These are phyloP conservation scores for Cryphonectria carpinicola DNA, from an alignment of 2,329 filamentous ascomycete genomes.

Conservation along the genomic window DNA sequence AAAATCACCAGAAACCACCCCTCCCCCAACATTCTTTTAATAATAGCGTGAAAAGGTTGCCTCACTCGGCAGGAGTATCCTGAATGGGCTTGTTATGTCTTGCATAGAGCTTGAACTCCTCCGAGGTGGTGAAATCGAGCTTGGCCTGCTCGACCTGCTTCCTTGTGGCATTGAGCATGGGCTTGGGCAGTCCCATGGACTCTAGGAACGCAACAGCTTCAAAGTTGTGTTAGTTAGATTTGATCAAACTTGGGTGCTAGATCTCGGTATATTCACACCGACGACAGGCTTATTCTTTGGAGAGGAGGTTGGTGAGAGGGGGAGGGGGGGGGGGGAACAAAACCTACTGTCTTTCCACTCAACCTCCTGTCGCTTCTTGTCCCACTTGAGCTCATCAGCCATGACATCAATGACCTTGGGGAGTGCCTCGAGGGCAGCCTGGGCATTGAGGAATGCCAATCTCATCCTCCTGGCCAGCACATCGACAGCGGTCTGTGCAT, in stretches of 20 bases:
- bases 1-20: too few species aligned
- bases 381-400: constrained; percentile 82
- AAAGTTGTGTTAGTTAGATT: constrained; percentile 15
- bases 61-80: constrained; percentile 42
- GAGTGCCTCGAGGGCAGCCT: constrained; percentile 84
- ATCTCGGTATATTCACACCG: not conserved
- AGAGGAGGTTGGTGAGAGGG: too few species aligned
- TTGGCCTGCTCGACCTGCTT: constrained; percentile 65
- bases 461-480: constrained; percentile 84
- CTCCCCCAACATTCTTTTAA: not conserved
- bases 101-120: constrained; percentile 67
- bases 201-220: constrained; percentile 64
- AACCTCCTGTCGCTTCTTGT: constrained; percentile 68
- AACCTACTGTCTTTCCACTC: constrained; percentile 79
- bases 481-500: constrained; percentile 88
- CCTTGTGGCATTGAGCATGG: constrained; percentile 60
- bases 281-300: not conserved
- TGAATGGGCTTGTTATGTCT: constrained; percentile 56
- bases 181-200: constrained; percentile 67
- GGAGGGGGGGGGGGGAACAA: too few species aligned
- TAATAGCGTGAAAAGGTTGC: too few species aligned
- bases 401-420: constrained; percentile 89
- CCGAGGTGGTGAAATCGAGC: constrained; percentile 58
- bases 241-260: constrained; percentile 2
- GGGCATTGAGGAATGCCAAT: constrained; percentile 87